Base-by-base conservation (phyloP, 768 basidiomycete species). In the Gloeophyllum trabeum region DNA sequence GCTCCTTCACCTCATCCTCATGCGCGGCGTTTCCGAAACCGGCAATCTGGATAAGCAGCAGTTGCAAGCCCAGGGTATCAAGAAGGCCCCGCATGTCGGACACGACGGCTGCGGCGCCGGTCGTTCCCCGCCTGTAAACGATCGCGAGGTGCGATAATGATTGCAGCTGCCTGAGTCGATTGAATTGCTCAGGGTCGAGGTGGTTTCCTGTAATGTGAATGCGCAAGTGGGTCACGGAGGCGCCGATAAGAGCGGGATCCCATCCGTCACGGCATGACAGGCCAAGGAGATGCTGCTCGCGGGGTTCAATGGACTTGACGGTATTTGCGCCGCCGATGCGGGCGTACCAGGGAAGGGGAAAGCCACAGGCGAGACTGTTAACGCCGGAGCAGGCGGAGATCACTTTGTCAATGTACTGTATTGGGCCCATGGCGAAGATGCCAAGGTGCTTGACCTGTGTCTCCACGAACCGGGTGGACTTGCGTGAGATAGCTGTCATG, bases 231-330 rank as follows among this genome's bases (percentile, higher is more conserved):
- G 62, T 61, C 25, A 62, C 56, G 18, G 51, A 25, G 4, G 60
- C 52, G 4, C 49, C 52, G 35, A 63, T 48, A 34, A 61, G 45
- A 6, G 52, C 44, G 26, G 54, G 48, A 45, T 63, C 59, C 51
- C 63, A 55, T 2, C 63, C 60, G 46, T 63, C 61, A 35, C 63
- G 57, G 41, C 62, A 61, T 4, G 63, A 49, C 2, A 59, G 37
- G 0, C 60, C 56, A 30, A 63, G 50, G 10, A 66, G 51, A 44
- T 65, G 60, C 35, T 61, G 61, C 43, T 62, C 62, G 30, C 42
- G 47, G 6, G 57, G 51, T 22, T 35, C 23, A 20, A 28, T 20
- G 28, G 51, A 35, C 2, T 50, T 40, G 52, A 54, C 16, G 30
- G 23, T 5, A n/a, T n/a, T 39, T 13, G 37, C 4, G 35, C 44